These are phyloP conservation scores for Cyclocybe aegerita DNA, from an alignment of 768 basidiomycete species.

Conservation along the genomic window DNA sequence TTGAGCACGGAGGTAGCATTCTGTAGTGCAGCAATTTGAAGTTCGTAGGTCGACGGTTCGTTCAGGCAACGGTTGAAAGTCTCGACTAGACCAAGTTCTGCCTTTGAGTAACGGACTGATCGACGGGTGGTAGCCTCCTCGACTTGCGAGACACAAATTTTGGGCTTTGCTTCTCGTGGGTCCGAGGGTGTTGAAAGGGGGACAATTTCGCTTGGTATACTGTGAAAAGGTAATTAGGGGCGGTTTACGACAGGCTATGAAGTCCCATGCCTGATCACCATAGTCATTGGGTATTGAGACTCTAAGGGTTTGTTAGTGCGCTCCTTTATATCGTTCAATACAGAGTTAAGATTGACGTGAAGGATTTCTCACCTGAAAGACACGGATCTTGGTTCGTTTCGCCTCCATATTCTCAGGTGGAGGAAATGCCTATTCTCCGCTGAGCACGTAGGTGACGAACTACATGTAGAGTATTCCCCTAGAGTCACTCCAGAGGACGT, in stretches of 20 bases:
- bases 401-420: not conserved
- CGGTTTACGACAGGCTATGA: not conserved
- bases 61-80: slow-evolving; percentile 29
- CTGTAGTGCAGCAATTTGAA: slow-evolving; percentile 47
- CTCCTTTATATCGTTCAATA: slow-evolving; percentile 5
- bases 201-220: not conserved
- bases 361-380: slow-evolving; percentile 13
- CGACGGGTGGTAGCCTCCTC: slow-evolving; percentile 2
- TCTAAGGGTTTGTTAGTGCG: slow-evolving; percentile 6
- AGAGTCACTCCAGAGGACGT: too few species aligned
- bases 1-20: slow-evolving; percentile 41
- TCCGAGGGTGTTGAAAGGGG: not conserved
- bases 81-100: slow-evolving; percentile 40
- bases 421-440: too few species aligned
- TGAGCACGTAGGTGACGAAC: too few species aligned
- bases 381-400: slow-evolving; percentile 5
- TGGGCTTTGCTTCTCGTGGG: not conserved
- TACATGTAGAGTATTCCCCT: too few species aligned
- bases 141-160: not conserved
- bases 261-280: too few species aligned
- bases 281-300: too few species aligned
- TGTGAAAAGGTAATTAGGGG: not conserved
- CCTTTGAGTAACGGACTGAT: slow-evolving; percentile 37
- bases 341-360: not conserved
- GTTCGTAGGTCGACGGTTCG: slow-evolving; percentile 37